Conservation (phyloP, 1,284 basidiomycete species). For the Fistulinella cinereoalba region DNA sequence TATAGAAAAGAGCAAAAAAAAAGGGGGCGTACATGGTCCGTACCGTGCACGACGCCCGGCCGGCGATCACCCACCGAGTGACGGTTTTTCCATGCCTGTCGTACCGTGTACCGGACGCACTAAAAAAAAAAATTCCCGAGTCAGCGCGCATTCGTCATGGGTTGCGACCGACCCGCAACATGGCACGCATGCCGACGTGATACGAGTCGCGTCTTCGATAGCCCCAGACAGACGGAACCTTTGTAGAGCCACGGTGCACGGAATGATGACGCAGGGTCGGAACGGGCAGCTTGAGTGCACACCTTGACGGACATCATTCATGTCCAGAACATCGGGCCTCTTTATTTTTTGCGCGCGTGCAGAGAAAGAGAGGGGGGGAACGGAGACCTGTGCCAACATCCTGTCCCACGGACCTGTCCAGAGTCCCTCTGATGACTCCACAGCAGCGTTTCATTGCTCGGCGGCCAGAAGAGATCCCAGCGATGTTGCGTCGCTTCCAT, state of each 20-base stretch:
- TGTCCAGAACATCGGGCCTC: slow-evolving; percentile 1
- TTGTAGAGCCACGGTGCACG: neutral
- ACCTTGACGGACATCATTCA: slow-evolving; percentile 19
- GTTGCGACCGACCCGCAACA: slow-evolving; percentile 8
- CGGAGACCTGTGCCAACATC: slow-evolving; percentile 21
- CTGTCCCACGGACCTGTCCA: slow-evolving; percentile 20
- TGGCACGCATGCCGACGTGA: slow-evolving; percentile 7
- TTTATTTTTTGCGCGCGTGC: neutral
- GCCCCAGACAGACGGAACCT: too few relatives aligned
- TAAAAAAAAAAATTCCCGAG: neutral
- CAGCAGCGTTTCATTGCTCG: slow-evolving; percentile 16
- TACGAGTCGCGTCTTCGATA: too few relatives aligned
- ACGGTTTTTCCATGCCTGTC: neutral
- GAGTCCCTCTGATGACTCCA: slow-evolving; percentile 19
- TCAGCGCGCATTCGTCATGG: neutral
- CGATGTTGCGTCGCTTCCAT: slow-evolving; percentile 22
- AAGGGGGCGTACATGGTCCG: too few relatives aligned
- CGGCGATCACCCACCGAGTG: slow-evolving; percentile 1
- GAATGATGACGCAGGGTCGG: slow-evolving; percentile 8
- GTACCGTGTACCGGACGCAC: neutral
- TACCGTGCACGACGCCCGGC: neutral
- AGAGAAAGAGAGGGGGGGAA: neutral
- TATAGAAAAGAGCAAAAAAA: neutral
- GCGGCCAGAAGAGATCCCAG: slow-evolving; percentile 8
- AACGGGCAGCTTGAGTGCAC: slow-evolving; percentile 7